phyloP scores from a whole-genome alignment of 768 basidiomycete species.

The Suillus americanus region DNA sequence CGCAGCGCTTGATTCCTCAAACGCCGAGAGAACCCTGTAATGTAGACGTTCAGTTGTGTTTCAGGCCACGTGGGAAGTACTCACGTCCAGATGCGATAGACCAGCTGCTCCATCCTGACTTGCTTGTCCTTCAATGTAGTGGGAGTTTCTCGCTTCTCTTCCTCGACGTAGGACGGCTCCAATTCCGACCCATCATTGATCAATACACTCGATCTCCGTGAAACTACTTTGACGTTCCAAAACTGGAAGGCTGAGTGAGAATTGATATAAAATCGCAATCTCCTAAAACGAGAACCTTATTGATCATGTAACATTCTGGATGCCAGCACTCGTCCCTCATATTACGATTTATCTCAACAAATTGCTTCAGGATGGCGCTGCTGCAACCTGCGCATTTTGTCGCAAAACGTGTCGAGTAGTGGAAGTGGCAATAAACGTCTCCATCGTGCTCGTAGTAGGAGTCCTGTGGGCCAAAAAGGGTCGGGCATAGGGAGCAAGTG shows the following conservation, averaged over 20 bases:
- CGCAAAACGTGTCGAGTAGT: conserved; percentile 98
- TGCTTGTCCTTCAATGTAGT: conserved; percentile 85
- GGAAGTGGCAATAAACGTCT: conserved; percentile 98
- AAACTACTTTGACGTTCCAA: conserved; percentile 96
- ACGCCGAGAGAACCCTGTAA: conserved; percentile 86
- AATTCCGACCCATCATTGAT: conserved; percentile 52
- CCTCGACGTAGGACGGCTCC: conserved; percentile 62
- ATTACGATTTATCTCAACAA: conserved; percentile 99
- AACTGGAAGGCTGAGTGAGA: conserved; percentile 53
- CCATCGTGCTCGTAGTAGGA: conserved; percentile 99
- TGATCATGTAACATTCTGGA: conserved; percentile 99
- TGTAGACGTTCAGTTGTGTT: conserved; percentile 11
- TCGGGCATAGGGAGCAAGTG: conserved; percentile 95
- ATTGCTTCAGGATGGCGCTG: conserved; percentile 97
- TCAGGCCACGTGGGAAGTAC: conserved; percentile 25
- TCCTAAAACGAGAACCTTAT: conserved; percentile 65
- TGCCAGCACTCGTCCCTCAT: conserved; percentile 99
- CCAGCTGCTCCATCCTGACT: conserved; percentile 92
- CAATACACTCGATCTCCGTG: conserved; percentile 66
- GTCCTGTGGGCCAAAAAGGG: conserved; percentile 95
- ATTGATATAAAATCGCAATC: conserved; percentile 13
- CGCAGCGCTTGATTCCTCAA: conserved; percentile 98
- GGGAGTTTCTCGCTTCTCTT: conserved; percentile 80
- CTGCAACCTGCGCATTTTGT: conserved; percentile 98
- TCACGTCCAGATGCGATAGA: conserved; percentile 98